Percentiles rank a stretch among this genome's conserved stretches.
Evolutionary conservation across 2,329 filamentous ascomycete species (phyloP).

Genomic region (Fusarium tuaranense): DNA sequence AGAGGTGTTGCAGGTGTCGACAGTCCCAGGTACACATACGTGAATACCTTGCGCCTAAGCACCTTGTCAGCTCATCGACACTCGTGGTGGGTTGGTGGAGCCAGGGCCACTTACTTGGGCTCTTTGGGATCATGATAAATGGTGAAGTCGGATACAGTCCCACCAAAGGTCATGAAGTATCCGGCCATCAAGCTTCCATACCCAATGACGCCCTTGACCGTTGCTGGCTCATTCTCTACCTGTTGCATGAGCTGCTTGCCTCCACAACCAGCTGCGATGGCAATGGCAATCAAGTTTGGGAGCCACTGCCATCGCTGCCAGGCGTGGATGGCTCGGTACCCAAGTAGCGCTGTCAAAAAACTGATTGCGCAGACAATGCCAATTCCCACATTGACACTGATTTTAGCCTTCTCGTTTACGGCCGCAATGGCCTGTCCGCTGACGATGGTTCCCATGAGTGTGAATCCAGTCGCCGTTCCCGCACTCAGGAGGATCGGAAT

Average conservation of each 20-base stretch:
- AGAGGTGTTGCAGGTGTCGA: slow-evolving; percentile 49
- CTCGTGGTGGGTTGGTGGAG: slow-evolving; percentile 41
- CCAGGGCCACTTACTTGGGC: slow-evolving; percentile 31
- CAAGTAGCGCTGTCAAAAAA: slow-evolving; percentile 66
- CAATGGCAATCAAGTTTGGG: slow-evolving; percentile 63
- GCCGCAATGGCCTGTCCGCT: slow-evolving; percentile 66
- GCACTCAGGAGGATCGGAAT: slow-evolving; percentile 66
- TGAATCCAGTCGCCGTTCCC: slow-evolving; percentile 69
- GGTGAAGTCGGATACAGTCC: slow-evolving; percentile 68
- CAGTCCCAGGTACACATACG: slow-evolving; percentile 62
- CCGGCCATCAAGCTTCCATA: slow-evolving; percentile 62
- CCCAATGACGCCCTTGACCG: slow-evolving; percentile 54
- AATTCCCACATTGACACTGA: slow-evolving; percentile 66
- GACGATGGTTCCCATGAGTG: slow-evolving; percentile 66
- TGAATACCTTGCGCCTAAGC: slow-evolving; percentile 37
- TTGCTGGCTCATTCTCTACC: slow-evolving; percentile 52
- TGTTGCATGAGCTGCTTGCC: slow-evolving; percentile 62
- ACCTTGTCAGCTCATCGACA: slow-evolving; percentile 49
- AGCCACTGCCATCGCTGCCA: slow-evolving; percentile 70
- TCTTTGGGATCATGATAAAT: slow-evolving; percentile 58
- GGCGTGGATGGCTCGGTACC: slow-evolving; percentile 65
- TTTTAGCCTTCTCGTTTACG: slow-evolving; percentile 53
- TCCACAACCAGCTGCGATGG: slow-evolving; percentile 65
- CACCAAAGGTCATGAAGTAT: slow-evolving; percentile 67
- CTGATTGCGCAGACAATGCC: slow-evolving; percentile 65